These are phyloP conservation scores for Camellia oleifera DNA, from an alignment of 179 eudicot species.

Conservation along the genomic window DNA sequence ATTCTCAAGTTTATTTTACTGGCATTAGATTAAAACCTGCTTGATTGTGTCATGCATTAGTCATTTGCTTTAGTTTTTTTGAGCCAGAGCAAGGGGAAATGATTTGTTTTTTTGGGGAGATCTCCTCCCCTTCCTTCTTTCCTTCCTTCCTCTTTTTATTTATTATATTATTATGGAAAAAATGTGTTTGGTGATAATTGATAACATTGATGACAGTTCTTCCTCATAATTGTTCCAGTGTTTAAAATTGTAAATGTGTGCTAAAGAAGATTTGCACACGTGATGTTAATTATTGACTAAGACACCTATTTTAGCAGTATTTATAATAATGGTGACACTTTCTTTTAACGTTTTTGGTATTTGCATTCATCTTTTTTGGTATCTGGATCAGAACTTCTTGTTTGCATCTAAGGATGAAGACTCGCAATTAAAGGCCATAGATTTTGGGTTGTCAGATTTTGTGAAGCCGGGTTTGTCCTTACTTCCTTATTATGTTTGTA, in stretches of 20 bases:
- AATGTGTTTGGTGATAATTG: neutral
- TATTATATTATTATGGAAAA: neutral
- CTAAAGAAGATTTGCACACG: neutral
- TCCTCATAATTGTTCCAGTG: neutral
- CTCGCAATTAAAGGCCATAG: constrained; percentile 75
- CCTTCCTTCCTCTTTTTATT: too few species aligned
- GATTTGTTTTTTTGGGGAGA: neutral
- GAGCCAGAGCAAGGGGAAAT: neutral
- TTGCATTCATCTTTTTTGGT: constrained; percentile 7
- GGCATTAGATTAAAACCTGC: neutral
- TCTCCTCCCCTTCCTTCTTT: neutral
- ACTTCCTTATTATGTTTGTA: neutral
- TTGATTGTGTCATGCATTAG: neutral
- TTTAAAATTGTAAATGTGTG: neutral
- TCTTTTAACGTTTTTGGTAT: neutral
- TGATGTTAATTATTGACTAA: neutral
- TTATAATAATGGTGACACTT: neutral
- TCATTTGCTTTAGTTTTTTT: neutral
- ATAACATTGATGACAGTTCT: neutral
- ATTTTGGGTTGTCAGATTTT: constrained; percentile 96
- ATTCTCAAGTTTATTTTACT: neutral
- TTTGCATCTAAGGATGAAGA: constrained; percentile 72
- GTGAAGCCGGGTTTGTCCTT: constrained; percentile 74
- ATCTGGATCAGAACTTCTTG: constrained; percentile 67
- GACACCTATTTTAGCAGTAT: neutral